Evolutionary conservation across 805 yeast genomes (phyloP).

Genomic region (Kuraishia hungarica): DNA sequence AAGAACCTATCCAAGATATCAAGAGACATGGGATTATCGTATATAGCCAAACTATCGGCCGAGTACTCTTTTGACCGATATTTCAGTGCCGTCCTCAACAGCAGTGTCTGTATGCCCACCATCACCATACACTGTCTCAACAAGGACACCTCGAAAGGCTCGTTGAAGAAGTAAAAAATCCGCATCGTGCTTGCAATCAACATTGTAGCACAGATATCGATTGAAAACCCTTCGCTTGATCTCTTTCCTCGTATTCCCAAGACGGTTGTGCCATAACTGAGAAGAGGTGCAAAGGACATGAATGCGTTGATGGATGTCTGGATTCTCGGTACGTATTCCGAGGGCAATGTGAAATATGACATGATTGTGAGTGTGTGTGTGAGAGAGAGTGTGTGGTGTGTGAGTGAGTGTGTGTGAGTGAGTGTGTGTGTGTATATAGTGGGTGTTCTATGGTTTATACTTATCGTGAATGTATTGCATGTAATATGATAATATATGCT

Average conservation of each 20-base stretch:
- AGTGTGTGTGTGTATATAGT: too few relatives aligned
- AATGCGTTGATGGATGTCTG: slow-evolving; percentile 53
- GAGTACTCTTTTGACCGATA: slow-evolving; percentile 42
- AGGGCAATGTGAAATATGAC: slow-evolving; percentile 5
- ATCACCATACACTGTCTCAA: slow-evolving; percentile 76
- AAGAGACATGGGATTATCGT: slow-evolving; percentile 16
- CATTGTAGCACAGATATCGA: slow-evolving; percentile 94
- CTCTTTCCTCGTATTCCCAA: slow-evolving; percentile 53
- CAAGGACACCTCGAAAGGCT: slow-evolving; percentile 75
- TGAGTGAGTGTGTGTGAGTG: background rate
- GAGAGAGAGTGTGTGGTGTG: background rate
- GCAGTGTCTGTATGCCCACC: slow-evolving; percentile 67
- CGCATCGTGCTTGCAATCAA: slow-evolving; percentile 65
- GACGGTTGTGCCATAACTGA: slow-evolving; percentile 83
- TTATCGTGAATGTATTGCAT: too few relatives aligned
- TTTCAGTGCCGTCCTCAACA: slow-evolving; percentile 54
- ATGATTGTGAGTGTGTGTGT: background rate
- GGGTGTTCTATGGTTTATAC: too few relatives aligned
- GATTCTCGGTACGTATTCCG: slow-evolving; percentile 20
- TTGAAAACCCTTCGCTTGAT: slow-evolving; percentile 72
- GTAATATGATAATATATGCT: too few relatives aligned
- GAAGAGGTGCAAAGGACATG: slow-evolving; percentile 74
- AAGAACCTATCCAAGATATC: slow-evolving; percentile 17
- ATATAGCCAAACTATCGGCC: slow-evolving; percentile 25
- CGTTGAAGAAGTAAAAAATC: slow-evolving; percentile 67